Conservation (phyloP, 2,329 filamentous ascomycete species). For the Cercospora sp. region DNA sequence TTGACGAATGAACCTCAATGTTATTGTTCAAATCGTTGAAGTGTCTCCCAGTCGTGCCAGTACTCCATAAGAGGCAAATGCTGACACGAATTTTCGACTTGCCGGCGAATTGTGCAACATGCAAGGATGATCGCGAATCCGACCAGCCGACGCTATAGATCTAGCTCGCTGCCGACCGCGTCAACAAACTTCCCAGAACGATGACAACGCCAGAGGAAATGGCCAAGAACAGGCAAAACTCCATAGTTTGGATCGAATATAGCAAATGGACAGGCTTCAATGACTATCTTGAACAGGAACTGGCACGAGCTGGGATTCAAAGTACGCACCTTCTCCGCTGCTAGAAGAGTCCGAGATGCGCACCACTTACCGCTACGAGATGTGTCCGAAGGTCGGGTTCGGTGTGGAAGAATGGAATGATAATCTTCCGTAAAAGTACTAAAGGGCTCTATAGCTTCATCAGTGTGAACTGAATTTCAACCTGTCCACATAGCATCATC, state of each 20-base stretch:
- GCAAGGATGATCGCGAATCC: constrained; percentile 7
- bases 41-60: too few relatives aligned
- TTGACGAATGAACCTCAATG: neutral
- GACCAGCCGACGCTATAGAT: neutral
- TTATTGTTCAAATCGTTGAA: neutral
- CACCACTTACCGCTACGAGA: neutral
- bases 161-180: neutral
- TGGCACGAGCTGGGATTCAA: too few relatives aligned
- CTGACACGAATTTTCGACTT: neutral
- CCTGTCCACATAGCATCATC: neutral
- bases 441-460: neutral
- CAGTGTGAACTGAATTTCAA: neutral
- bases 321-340: neutral
- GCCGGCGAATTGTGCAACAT: constrained; percentile 4
- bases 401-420: neutral
- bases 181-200: neutral
- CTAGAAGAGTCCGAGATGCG: neutral
- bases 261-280: neutral
- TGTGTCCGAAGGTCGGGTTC: neutral
- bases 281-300: neutral
- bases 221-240: neutral
- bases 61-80: neutral
- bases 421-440: neutral
- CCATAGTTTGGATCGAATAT: neutral
- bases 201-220: neutral